Percentiles rank a stretch among this genome's conserved stretches.
phyloP scores from a whole-genome alignment of 1,284 basidiomycete species.

The Apiotrichum brassicae region DNA sequence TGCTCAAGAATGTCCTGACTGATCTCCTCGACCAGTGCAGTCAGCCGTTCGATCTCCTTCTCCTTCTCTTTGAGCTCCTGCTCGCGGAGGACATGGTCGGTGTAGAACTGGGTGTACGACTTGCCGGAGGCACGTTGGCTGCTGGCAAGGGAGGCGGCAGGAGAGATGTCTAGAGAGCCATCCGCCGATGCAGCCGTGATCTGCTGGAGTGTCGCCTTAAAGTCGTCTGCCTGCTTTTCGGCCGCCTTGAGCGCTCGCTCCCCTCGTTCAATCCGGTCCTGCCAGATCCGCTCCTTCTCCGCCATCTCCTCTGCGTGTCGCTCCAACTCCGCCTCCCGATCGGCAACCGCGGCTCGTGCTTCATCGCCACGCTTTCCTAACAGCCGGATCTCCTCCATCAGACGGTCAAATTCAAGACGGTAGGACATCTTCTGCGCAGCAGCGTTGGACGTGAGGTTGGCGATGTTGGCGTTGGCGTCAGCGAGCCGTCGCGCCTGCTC shows the following conservation, averaged over 20 bases:
- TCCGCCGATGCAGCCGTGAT: conserved; percentile 33
- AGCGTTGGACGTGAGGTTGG: conserved; percentile 37
- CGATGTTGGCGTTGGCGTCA: conserved; percentile 39
- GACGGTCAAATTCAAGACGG: conserved; percentile 32
- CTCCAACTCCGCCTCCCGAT: conserved; percentile 44
- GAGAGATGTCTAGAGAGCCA: conserved; percentile 53
- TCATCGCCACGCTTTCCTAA: conserved; percentile 39
- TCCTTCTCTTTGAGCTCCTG: conserved; percentile 71
- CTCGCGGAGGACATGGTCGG: conserved; percentile 79
- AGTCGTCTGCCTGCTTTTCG: conserved; percentile 46
- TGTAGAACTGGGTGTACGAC: conserved; percentile 59
- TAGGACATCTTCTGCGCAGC: conserved; percentile 37
- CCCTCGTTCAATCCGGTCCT: conserved; percentile 47
- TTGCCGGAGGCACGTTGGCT: conserved; percentile 55
- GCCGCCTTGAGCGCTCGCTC: conserved; percentile 42
- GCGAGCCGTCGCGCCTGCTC: conserved; percentile 37
- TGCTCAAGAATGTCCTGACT: conserved; percentile 73
- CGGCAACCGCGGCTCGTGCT: conserved; percentile 34
- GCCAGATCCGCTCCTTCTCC: conserved; percentile 44
- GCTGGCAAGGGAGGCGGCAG: conserved; percentile 76
- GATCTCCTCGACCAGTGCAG: conserved; percentile 55
- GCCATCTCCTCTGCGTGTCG: conserved; percentile 36
- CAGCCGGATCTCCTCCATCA: conserved; percentile 36
- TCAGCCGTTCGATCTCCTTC: conserved; percentile 73
- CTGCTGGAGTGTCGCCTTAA: conserved; percentile 44